Evolutionary conservation across 352 stramenopile genomes (phyloP).

Genomic region (Pythium coloratum): DNA sequence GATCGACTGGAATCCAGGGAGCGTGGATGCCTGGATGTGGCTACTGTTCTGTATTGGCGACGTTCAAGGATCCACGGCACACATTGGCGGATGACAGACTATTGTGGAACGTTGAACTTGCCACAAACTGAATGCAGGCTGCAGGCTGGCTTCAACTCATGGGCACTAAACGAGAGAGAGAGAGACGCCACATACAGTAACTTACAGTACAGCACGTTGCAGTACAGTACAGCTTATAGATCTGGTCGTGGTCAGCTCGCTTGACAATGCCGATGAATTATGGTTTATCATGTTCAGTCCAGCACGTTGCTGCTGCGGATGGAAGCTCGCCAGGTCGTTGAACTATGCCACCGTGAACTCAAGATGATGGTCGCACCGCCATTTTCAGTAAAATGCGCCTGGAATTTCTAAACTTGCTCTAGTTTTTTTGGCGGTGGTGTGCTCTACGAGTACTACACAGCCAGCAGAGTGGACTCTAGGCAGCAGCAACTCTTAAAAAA

Average conservation of each 20-base stretch:
- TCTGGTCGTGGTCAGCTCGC: too few species aligned
- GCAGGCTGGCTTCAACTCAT: not conserved
- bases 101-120: constrained; percentile 2
- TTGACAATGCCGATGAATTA: too few species aligned
- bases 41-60: constrained; percentile 4
- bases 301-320: not conserved
- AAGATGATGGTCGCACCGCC: not conserved
- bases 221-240: not conserved
- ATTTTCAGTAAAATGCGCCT: not conserved
- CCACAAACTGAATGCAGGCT: constrained; percentile 9
- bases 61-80: constrained; percentile 12
- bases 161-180: too few species aligned
- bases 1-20: too few species aligned
- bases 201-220: too few species aligned
- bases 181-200: not conserved
- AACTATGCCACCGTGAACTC: not conserved
- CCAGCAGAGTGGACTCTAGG: not conserved
- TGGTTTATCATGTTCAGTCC: too few species aligned
- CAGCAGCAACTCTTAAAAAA: not conserved
- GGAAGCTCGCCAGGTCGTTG: not conserved
- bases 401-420: too few species aligned
- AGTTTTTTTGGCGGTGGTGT: not conserved
- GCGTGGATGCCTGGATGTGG: not conserved
- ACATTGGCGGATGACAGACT: not conserved
- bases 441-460: not conserved